Conservation (phyloP, 2,329 filamentous ascomycete genomes). For the Clonostachys chloroleuca region DNA sequence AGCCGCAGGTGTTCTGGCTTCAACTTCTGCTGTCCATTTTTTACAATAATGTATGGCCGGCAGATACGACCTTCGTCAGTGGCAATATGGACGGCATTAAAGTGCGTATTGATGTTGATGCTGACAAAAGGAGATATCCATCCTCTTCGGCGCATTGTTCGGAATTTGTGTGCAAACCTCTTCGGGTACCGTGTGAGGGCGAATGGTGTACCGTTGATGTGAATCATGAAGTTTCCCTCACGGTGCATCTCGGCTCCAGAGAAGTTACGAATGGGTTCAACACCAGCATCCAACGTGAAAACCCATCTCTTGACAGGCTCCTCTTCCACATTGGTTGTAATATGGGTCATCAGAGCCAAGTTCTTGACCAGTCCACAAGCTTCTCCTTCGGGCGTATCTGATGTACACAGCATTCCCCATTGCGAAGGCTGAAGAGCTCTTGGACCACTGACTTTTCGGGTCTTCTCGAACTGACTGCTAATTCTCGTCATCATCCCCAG, state of each 20-base stretch:
- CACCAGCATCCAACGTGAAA: slow-evolving; percentile 80
- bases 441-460: slow-evolving; percentile 90
- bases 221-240: slow-evolving; percentile 81
- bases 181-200: slow-evolving; percentile 85
- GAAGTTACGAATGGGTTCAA: slow-evolving; percentile 67
- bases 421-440: slow-evolving; percentile 95
- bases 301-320: slow-evolving; percentile 83
- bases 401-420: slow-evolving; percentile 96
- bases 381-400: slow-evolving; percentile 97
- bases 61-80: slow-evolving; percentile 97
- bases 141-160: slow-evolving; percentile 81
- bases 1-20: slow-evolving; percentile 74
- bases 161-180: slow-evolving; percentile 78
- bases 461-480: slow-evolving; percentile 98
- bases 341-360: slow-evolving; percentile 96
- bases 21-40: slow-evolving; percentile 79
- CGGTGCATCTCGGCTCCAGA: slow-evolving; percentile 81
- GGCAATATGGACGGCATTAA: slow-evolving; percentile 87
- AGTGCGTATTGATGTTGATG: slow-evolving; percentile 92
- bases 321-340: slow-evolving; percentile 94
- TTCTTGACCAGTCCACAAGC: slow-evolving; percentile 98
- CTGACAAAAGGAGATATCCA: slow-evolving; percentile 95
- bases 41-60: slow-evolving; percentile 90
- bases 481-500: slow-evolving; percentile 99
- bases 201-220: slow-evolving; percentile 92